These are phyloP conservation scores for Yamadazyma kitorensis DNA, from an alignment of 805 yeast species.

Conservation along the genomic window DNA sequence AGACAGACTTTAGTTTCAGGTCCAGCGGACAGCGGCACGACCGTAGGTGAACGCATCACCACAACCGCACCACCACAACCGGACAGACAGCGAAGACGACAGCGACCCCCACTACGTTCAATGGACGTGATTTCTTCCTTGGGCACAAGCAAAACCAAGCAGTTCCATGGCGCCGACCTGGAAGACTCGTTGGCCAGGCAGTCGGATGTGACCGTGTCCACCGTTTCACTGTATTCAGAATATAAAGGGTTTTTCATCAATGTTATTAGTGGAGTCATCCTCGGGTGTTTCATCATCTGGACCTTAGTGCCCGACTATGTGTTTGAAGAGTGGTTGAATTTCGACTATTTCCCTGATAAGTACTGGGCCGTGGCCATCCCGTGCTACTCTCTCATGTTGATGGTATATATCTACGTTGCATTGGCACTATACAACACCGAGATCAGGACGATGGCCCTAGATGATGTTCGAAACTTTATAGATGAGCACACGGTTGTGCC, in stretches of 20 bases:
- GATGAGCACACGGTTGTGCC: conserved; percentile 57
- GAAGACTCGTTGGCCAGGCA: conserved; percentile 59
- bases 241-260: conserved; percentile 87
- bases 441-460: conserved; percentile 56
- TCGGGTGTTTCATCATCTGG: conserved; percentile 67
- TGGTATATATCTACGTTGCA: conserved; percentile 72
- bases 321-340: conserved; percentile 47
- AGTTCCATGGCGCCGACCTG: neutral
- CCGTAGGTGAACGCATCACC: no score
- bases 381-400: conserved; percentile 60
- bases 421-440: conserved; percentile 76
- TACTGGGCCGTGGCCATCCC: conserved; percentile 91
- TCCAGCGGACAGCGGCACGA: no score
- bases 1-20: no score
- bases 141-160: neutral
- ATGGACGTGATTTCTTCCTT: neutral
- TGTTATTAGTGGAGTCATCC: conserved; percentile 57
- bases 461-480: conserved; percentile 60
- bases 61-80: no score
- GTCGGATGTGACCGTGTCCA: conserved; percentile 58
- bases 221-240: conserved; percentile 61
- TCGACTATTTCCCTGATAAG: conserved; percentile 78
- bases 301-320: conserved; percentile 63
- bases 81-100: no score
- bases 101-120: no score